These are phyloP conservation scores for Hypholoma sublateritium DNA, from an alignment of 768 basidiomycete genomes.

Conservation along the genomic window DNA sequence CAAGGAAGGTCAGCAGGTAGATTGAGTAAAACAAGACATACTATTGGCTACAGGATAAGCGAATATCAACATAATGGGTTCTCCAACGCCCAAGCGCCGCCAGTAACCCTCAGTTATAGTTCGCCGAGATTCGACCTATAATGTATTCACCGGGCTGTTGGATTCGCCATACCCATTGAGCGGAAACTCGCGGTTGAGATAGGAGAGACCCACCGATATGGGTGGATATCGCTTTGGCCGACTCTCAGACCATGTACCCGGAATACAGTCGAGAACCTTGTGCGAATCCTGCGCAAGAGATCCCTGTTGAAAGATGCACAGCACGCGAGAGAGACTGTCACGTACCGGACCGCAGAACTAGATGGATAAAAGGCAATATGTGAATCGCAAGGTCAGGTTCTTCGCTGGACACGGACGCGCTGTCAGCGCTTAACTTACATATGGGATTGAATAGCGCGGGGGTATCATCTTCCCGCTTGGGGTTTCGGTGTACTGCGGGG, in stretches of 20 bases:
- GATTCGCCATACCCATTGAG: background rate
- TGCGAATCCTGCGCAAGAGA: slow-evolving; percentile 32
- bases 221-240: slow-evolving; percentile 52
- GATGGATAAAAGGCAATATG: too few relatives aligned
- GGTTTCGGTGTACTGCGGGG: slow-evolving; percentile 26
- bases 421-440: slow-evolving; percentile 33
- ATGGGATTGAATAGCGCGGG: slow-evolving; percentile 62
- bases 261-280: slow-evolving; percentile 48
- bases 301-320: background rate
- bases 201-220: slow-evolving; percentile 30
- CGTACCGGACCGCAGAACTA: slow-evolving; percentile 35
- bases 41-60: too few relatives aligned
- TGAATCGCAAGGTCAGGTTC: too few relatives aligned
- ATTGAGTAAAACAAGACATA: too few relatives aligned
- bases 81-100: too few relatives aligned
- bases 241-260: slow-evolving; percentile 46
- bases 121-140: slow-evolving; percentile 36
- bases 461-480: slow-evolving; percentile 36
- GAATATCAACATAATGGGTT: too few relatives aligned
- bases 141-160: slow-evolving; percentile 35
- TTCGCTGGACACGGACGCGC: too few relatives aligned
- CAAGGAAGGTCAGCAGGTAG: too few relatives aligned
- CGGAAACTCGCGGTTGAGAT: background rate
- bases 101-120: slow-evolving; percentile 17
- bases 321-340: background rate